phyloP scores from a whole-genome alignment of 169 alveolate genomes.

The Theileria sp. region DNA sequence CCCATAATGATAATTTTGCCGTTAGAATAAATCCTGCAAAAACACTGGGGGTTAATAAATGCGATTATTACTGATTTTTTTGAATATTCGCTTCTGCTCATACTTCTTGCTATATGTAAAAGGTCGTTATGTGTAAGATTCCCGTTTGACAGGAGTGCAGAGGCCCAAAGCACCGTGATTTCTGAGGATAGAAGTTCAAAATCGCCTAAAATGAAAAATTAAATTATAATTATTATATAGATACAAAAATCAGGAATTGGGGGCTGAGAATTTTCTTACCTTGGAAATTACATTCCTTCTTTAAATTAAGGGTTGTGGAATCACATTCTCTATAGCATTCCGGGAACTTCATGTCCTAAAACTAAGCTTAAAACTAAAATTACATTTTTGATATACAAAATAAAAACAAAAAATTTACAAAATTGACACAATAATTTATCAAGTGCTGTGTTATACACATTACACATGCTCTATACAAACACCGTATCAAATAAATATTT shows the following conservation, averaged over 20 bases:
- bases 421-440: background rate
- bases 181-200: slow-evolving; percentile 21
- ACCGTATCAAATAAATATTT: background rate
- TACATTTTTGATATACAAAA: background rate
- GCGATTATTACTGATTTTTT: slow-evolving; percentile 31
- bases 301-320: slow-evolving; percentile 28
- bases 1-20: slow-evolving; percentile 62
- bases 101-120: slow-evolving; percentile 52
- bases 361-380: background rate
- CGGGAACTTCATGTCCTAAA: slow-evolving; percentile 1
- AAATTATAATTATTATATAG: background rate
- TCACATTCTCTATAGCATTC: slow-evolving; percentile 19
- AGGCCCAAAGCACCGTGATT: slow-evolving; percentile 60
- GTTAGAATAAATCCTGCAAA: slow-evolving; percentile 59
- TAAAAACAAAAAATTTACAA: background rate
- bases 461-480: background rate
- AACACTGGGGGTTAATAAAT: slow-evolving; percentile 29
- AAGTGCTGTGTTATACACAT: background rate
- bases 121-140: slow-evolving; percentile 50
- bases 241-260: background rate
- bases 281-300: slow-evolving; percentile 14
- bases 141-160: slow-evolving; percentile 28
- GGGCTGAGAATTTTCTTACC: slow-evolving; percentile 13
- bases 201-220: background rate
- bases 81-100: slow-evolving; percentile 51